Evolutionary conservation across 2,329 filamentous ascomycete species (phyloP).

Genomic region (Claviceps arundinis): DNA sequence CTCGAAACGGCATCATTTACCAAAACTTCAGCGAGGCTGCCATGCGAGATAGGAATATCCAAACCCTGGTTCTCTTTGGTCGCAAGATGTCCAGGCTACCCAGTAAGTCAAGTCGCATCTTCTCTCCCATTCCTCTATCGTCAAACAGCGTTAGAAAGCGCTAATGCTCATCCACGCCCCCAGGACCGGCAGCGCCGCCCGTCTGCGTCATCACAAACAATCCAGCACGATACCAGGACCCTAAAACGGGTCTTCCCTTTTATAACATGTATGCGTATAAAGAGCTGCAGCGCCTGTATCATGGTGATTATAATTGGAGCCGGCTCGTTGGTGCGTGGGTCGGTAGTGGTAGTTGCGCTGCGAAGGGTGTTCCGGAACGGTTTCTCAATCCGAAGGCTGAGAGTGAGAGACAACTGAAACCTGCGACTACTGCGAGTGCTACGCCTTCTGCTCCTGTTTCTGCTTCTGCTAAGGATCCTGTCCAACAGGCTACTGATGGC

Average conservation of each 20-base stretch:
- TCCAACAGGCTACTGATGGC: too few species aligned
- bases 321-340: slow-evolving; percentile 70
- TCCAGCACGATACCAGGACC: slow-evolving; percentile 72
- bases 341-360: slow-evolving; percentile 50
- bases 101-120: slow-evolving; percentile 26
- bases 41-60: slow-evolving; percentile 41
- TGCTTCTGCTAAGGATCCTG: too few species aligned
- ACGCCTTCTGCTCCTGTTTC: too few species aligned
- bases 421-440: not conserved
- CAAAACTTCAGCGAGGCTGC: slow-evolving; percentile 46
- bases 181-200: slow-evolving; percentile 37
- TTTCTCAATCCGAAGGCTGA: slow-evolving; percentile 37
- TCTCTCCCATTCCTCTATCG: too few species aligned
- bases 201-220: slow-evolving; percentile 75
- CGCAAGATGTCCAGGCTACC: slow-evolving; percentile 43
- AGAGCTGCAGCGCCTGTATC: slow-evolving; percentile 62
- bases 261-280: slow-evolving; percentile 67
- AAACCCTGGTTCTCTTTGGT: slow-evolving; percentile 46
- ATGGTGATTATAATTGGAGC: slow-evolving; percentile 73
- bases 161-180: too few species aligned
- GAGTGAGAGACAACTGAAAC: not conserved
- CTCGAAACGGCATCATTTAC: slow-evolving; percentile 42
- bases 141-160: not conserved
- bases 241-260: slow-evolving; percentile 71
- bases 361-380: slow-evolving; percentile 65